Base-by-base conservation (phyloP, 345 rosid species). In the Eucalyptus lansdowneana region DNA sequence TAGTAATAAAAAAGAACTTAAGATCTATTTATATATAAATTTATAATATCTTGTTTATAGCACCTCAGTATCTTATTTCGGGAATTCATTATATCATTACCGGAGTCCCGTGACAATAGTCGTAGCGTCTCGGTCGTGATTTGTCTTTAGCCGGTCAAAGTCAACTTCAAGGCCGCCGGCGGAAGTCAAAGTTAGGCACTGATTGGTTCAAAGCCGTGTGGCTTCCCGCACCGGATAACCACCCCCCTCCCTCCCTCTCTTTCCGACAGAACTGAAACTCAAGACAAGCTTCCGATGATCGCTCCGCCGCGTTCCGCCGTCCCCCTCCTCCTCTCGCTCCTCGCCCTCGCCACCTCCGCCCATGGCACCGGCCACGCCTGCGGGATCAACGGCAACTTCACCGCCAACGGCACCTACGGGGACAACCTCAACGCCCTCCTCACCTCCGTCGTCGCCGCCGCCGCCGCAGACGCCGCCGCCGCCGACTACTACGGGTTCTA, bases 401-500 rank as follows among this genome's bases (percentile, higher is more conserved):
- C 67, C 16, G 67, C 67, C 67, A 60, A 60, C 31, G 2, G 67
- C 67, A 60, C 67, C 67, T 60, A 60, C 16, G 67, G 8, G 67
- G 15, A 4, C 31, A 60, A 60, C 67, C 31, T 27, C 67, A 60
- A 60, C 8, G 0, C 31, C 67, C 67, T 60, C 31, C 67, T 60
- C 67, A 6, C 67, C 67, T 60, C 67, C 24, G 25, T 54, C 51
- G 13, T 37, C 37, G 37, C 37, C 37, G 37, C 37, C 37, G 37
- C 37, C 37, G 37, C 37, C 3, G 37, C 37, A 4, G 37, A 37
- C 4, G 37, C 37, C 37, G 37, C 54, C 54, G 19, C 21, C 8
- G 2, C 21, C 4, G 8, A 0, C 4, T 31, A 5, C 6, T 6
- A 12, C 16, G 31, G 67, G 0, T 60, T 60, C 67, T 60, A 60